Percentiles rank a stretch among this genome's conserved stretches.
phyloP scores from a whole-genome alignment of 352 stramenopile genomes.

The Peronospora destructor region DNA sequence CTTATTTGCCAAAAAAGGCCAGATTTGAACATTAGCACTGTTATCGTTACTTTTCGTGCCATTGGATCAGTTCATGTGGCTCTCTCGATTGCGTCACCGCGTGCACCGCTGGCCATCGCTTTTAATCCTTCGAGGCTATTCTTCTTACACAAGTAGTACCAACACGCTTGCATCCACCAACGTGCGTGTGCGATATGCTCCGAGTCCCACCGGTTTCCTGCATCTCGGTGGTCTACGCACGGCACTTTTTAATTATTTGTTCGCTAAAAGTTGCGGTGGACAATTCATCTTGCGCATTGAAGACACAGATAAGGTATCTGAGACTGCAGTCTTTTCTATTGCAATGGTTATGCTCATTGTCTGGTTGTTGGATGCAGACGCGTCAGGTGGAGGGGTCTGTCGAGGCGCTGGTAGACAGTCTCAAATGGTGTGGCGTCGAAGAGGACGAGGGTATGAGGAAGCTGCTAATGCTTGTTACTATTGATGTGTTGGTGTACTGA shows the following conservation, averaged over 20 bases:
- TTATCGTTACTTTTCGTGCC: slow-evolving; percentile 11
- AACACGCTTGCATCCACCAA: neutral
- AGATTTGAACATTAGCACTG: neutral
- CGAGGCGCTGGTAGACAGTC: slow-evolving; percentile 76
- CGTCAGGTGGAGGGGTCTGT: slow-evolving; percentile 81
- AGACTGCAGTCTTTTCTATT: neutral
- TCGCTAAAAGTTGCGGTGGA: slow-evolving; percentile 76
- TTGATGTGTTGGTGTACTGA: neutral
- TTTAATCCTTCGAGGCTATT: slow-evolving; percentile 17
- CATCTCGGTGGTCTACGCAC: slow-evolving; percentile 88
- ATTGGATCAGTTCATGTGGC: slow-evolving; percentile 15
- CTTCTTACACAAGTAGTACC: neutral
- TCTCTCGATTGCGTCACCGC: slow-evolving; percentile 20
- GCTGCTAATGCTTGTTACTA: neutral
- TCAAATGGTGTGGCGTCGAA: slow-evolving; percentile 93
- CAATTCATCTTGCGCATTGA: slow-evolving; percentile 90
- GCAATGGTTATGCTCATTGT: slow-evolving; percentile 6
- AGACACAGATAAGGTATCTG: slow-evolving; percentile 84
- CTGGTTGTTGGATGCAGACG: slow-evolving; percentile 31
- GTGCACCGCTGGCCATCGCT: slow-evolving; percentile 3
- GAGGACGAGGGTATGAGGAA: slow-evolving; percentile 89
- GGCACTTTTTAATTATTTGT: slow-evolving; percentile 90
- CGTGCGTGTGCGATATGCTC: slow-evolving; percentile 83
- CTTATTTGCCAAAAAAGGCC: neutral
- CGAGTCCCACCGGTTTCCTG: slow-evolving; percentile 86